Percentiles rank a stretch among this genome's conserved stretches.
Evolutionary conservation across 75 land plant species (phyloP).

Genomic region (Larix kaempferi): DNA sequence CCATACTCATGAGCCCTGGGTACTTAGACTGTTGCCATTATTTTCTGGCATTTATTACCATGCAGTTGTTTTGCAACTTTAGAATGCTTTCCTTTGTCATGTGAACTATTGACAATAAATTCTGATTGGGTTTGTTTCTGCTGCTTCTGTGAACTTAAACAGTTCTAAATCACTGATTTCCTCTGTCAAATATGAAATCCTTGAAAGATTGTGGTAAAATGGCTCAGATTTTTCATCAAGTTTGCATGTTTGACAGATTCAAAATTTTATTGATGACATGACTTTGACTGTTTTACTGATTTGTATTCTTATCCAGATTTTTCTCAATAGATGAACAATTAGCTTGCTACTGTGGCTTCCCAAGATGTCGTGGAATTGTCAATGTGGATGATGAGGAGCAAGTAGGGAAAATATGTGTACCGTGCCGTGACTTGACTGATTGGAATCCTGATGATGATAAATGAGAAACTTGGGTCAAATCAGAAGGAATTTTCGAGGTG

Average conservation of each 20-base stretch:
- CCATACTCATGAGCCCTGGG: too few relatives aligned
- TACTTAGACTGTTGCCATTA: not conserved
- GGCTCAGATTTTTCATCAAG: too few relatives aligned
- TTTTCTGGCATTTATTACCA: not conserved
- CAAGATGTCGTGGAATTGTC: slow-evolving; percentile 89
- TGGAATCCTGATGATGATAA: slow-evolving; percentile 24
- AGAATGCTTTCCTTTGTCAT: not conserved
- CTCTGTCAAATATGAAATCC: not conserved
- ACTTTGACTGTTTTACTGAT: not conserved
- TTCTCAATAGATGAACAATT: slow-evolving; percentile 82
- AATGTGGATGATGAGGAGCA: slow-evolving; percentile 81
- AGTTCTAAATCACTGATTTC: not conserved
- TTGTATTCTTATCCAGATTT: slow-evolving; percentile 43
- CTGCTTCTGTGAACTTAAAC: not conserved
- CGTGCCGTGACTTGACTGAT: slow-evolving; percentile 50
- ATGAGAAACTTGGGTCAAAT: not conserved
- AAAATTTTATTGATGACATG: not conserved
- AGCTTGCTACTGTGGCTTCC: slow-evolving; percentile 87
- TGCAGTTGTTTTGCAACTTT: not conserved
- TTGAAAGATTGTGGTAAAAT: not conserved
- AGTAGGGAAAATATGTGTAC: slow-evolving; percentile 41
- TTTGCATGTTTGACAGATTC: not conserved
- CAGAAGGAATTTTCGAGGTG: not conserved
- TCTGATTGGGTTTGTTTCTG: not conserved
- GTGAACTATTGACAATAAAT: not conserved